These are phyloP conservation scores for Cladosporium halotolerans DNA, from an alignment of 2,329 filamentous ascomycete genomes.

Conservation along the genomic window DNA sequence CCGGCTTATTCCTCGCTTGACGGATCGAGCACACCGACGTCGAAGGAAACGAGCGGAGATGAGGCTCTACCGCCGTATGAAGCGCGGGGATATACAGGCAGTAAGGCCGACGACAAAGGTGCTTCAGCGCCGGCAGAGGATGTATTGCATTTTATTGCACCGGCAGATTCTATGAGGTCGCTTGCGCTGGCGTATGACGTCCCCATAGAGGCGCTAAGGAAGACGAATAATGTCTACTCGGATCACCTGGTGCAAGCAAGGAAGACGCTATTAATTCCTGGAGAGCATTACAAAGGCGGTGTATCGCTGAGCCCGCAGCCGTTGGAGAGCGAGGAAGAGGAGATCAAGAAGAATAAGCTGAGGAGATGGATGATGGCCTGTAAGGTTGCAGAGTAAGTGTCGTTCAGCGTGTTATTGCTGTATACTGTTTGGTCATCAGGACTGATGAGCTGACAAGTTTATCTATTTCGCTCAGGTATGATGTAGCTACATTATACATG, in stretches of 20 bases:
- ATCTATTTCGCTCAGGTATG: conserved; percentile 44
- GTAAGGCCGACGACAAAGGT: conserved; percentile 27
- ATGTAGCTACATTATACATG: conserved; percentile 68
- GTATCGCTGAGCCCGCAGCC: conserved; percentile 64
- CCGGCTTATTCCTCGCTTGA: conserved; percentile 51
- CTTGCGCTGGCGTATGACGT: conserved; percentile 67
- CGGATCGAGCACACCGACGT: conserved; percentile 20
- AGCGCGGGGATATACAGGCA: conserved; percentile 2
- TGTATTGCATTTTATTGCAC: conserved; percentile 68
- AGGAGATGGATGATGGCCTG: conserved; percentile 72
- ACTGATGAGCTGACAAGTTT: conserved; percentile 35
- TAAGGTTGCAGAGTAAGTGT: conserved; percentile 65
- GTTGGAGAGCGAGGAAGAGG: conserved; percentile 68
- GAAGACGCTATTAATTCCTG: conserved; percentile 65
- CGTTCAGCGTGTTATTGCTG: background rate
- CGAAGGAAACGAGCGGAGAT: conserved; percentile 22
- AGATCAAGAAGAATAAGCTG: conserved; percentile 62
- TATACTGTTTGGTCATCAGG: background rate
- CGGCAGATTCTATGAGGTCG: conserved; percentile 61
- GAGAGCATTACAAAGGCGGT: conserved; percentile 60
- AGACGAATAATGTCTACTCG: conserved; percentile 62
- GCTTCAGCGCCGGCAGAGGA: conserved; percentile 47
- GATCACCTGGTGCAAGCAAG: conserved; percentile 67
- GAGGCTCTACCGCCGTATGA: conserved; percentile 43
- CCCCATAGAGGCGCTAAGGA: conserved; percentile 56